These are phyloP conservation scores for Amauroascus verrucosus DNA, from an alignment of 2,329 filamentous ascomycete genomes.

Conservation along the genomic window DNA sequence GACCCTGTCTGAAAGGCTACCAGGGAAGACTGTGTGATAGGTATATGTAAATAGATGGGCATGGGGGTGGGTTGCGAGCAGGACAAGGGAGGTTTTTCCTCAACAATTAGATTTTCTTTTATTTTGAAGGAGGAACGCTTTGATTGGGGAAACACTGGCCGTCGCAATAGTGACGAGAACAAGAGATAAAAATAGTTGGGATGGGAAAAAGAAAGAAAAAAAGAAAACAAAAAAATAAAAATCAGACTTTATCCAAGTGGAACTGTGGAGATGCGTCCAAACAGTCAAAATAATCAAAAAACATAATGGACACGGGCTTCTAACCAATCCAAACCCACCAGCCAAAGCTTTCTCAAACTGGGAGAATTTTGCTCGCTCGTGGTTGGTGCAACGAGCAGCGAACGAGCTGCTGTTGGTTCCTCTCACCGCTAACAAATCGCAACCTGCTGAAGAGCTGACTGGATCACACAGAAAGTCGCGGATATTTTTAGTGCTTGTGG, in stretches of 20 bases:
- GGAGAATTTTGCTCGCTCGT: background rate
- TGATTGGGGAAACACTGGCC: background rate
- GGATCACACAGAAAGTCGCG: background rate
- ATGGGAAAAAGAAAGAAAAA: background rate
- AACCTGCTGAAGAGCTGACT: background rate
- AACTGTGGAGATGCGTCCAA: background rate
- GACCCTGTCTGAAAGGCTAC: constrained; percentile 5
- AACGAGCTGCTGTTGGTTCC: background rate
- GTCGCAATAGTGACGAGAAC: background rate
- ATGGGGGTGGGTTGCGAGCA: background rate
- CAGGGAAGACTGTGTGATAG: background rate
- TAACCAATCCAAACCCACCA: background rate
- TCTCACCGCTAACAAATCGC: constrained; percentile 1
- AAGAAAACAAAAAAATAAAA: background rate
- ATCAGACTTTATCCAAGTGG: background rate
- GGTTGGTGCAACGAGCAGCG: background rate
- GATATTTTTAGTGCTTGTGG: constrained; percentile 7
- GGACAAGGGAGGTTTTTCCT: background rate
- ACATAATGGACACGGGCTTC: background rate
- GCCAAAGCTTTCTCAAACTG: background rate
- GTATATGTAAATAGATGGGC: background rate
- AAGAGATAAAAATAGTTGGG: constrained; percentile 9
- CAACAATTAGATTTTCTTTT: background rate
- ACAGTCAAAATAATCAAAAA: background rate
- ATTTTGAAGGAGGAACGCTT: background rate